These are phyloP conservation scores for Penicillium goetzii DNA, from an alignment of 495 filamentous ascomycete genomes.

Conservation along the genomic window DNA sequence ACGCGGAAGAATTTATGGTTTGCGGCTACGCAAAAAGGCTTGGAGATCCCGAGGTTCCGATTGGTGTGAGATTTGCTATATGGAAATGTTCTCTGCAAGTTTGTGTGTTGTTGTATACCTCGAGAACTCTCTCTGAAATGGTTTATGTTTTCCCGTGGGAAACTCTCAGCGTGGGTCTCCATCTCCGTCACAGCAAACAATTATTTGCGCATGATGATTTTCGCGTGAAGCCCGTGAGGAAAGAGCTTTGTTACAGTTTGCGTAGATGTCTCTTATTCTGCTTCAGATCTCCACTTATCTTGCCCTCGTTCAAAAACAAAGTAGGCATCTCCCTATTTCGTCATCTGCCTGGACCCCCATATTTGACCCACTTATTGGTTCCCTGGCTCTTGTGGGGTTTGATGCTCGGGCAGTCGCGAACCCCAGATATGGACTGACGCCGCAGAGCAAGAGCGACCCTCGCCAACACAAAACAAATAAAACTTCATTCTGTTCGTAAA, in stretches of 20 bases:
- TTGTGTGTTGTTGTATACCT: not conserved
- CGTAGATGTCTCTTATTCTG: not conserved
- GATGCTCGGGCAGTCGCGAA: not conserved
- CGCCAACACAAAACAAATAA: not conserved
- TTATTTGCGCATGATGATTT: not conserved
- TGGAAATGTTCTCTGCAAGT: not conserved
- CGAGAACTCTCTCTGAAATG: not conserved
- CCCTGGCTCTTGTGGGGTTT: not conserved
- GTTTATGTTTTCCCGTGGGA: not conserved
- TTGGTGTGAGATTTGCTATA: constrained; percentile 3
- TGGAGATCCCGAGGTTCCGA: constrained; percentile 7
- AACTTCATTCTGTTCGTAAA: too few species aligned
- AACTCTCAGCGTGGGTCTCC: not conserved
- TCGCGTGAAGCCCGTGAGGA: not conserved
- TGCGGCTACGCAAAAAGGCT: not conserved
- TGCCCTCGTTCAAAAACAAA: not conserved
- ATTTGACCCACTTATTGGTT: not conserved
- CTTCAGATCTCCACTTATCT: not conserved
- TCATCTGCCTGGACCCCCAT: not conserved
- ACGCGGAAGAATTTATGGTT: not conserved
- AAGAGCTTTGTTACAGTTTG: not conserved
- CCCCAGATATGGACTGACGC: too few species aligned
- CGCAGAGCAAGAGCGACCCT: not conserved
- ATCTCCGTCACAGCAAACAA: not conserved
- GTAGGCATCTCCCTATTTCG: not conserved